Percentiles rank a stretch among this genome's conserved stretches.
phyloP scores from a whole-genome alignment of 805 yeast species.

The Candida golubevii region DNA sequence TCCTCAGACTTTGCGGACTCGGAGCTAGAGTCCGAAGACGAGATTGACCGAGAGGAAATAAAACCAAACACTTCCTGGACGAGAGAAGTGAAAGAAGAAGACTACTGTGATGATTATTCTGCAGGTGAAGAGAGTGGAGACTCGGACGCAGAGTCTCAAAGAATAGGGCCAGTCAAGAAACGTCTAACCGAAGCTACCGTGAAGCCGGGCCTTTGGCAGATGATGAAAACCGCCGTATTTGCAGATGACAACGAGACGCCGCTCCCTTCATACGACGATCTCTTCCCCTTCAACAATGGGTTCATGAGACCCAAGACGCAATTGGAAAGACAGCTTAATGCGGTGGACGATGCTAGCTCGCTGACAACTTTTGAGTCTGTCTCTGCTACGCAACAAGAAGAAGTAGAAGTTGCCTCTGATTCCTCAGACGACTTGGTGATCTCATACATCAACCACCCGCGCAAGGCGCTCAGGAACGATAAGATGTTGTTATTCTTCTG shows the following conservation, averaged over 20 bases:
- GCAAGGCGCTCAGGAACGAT: constrained; percentile 61
- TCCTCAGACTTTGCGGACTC: constrained; percentile 30
- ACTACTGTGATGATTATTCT: constrained; percentile 22
- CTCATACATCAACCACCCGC: constrained; percentile 39
- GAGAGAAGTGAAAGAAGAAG: constrained; percentile 33
- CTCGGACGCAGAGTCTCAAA: background rate
- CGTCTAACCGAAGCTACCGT: no score
- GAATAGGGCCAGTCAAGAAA: no score
- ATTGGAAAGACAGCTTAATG: constrained; percentile 31
- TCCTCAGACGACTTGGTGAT: constrained; percentile 42
- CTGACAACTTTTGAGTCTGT: background rate
- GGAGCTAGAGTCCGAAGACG: constrained; percentile 32
- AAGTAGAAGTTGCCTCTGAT: constrained; percentile 34
- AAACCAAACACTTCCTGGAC: constrained; percentile 4
- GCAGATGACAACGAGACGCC: constrained; percentile 30
- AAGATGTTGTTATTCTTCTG: constrained; percentile 85
- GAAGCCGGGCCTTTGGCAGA: constrained; percentile 36
- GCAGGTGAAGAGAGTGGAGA: constrained; percentile 6
- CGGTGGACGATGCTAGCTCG: constrained; percentile 5
- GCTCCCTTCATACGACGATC: constrained; percentile 71
- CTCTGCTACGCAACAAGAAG: constrained; percentile 20
- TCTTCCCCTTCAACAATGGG: constrained; percentile 49
- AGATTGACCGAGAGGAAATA: constrained; percentile 19
- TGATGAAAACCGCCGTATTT: constrained; percentile 38
- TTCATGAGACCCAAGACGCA: constrained; percentile 31